Percentiles rank a stretch among this genome's conserved stretches.
Evolutionary conservation across 129 eudicot genomes (phyloP).

Genomic region (Cynara cardunculus): DNA sequence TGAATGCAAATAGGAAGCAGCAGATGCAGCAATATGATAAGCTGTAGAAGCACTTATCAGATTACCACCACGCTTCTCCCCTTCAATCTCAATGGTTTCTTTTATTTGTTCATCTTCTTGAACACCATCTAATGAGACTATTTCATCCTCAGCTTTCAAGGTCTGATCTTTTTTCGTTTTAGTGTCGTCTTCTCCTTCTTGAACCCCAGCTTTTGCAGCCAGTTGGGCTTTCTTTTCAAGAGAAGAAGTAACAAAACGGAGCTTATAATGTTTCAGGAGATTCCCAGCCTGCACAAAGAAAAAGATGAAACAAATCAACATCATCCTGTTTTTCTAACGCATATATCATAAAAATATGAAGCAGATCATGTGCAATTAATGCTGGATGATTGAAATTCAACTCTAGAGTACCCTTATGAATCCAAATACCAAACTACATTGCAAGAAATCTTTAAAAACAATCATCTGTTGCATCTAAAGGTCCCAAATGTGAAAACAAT

Average conservation of each 20-base stretch:
- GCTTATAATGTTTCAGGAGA: conserved; percentile 48
- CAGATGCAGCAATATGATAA: conserved; percentile 85
- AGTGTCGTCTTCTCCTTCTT: conserved; percentile 12
- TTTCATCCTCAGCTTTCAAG: conserved; percentile 7
- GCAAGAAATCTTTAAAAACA: neutral
- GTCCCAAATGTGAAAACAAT: conserved; percentile 7
- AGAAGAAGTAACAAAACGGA: conserved; percentile 78
- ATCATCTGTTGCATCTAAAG: neutral
- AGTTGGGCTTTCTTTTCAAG: conserved; percentile 64
- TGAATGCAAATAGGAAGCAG: conserved; percentile 80
- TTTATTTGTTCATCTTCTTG: conserved; percentile 14
- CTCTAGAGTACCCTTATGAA: neutral
- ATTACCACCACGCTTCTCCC: conserved; percentile 28
- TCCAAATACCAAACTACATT: conserved; percentile 15
- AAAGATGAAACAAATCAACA: neutral
- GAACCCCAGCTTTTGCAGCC: conserved; percentile 34
- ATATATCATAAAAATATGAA: neutral
- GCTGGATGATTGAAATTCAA: neutral
- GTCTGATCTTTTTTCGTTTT: conserved; percentile 1
- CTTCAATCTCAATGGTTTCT: neutral
- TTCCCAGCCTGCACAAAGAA: conserved; percentile 57
- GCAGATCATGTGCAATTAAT: neutral
- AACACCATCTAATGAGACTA: neutral
- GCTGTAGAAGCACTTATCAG: conserved; percentile 60
- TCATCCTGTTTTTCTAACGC: neutral